Evolutionary conservation across 2,329 filamentous ascomycete genomes (phyloP), one percentile per base, ranked within the genome.

Genomic region (Xylariaceae sp.): DNA sequence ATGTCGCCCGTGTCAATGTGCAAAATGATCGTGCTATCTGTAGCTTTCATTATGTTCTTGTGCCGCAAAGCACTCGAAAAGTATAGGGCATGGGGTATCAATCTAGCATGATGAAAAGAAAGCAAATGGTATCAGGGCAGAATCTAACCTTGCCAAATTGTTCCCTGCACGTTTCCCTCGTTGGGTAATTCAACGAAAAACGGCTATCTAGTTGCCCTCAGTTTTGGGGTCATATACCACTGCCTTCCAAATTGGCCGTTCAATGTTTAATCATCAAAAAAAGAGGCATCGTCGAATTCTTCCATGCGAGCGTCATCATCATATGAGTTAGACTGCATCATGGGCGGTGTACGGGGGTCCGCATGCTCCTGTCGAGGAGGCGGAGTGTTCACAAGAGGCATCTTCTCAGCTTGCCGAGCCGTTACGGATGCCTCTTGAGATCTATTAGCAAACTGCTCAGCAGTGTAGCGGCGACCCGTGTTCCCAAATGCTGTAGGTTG

Each of bases 401-500:
- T 68, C 55, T 74, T 74, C 49, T 75, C 75, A 13, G 68, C 70
- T 52, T 71, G 69, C 44, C 71, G 67, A 21, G 69, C 59, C 21
- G 68, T 68, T 47, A 68, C 59, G 4, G 67, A 65, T 13, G 69
- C 64, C 7, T 63, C 64, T 18, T 68, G 67, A 36, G 66, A 59
- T 48, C 71, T 65, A 47, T 71, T 73, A 48, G 74, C 75, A 30
- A 74, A 71, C 60, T 80, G 72, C 49, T 80, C 77, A 12, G 76
- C 72, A 6, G 80, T 79, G 62, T 78, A 80, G 19, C 83, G 76
- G 29, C 81, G 79, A 18, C 82, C 81, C 0, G 81, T 85, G 58
- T 72, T 80, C 12, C 76, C 73, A 62, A 86, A 86, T 1, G 83
- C 82, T 0, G 82, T 84, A 3, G 83, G 80, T 59, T 85, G 82